Base-by-base conservation (phyloP, 768 basidiomycete species). In the Cubamyces lactineus region DNA sequence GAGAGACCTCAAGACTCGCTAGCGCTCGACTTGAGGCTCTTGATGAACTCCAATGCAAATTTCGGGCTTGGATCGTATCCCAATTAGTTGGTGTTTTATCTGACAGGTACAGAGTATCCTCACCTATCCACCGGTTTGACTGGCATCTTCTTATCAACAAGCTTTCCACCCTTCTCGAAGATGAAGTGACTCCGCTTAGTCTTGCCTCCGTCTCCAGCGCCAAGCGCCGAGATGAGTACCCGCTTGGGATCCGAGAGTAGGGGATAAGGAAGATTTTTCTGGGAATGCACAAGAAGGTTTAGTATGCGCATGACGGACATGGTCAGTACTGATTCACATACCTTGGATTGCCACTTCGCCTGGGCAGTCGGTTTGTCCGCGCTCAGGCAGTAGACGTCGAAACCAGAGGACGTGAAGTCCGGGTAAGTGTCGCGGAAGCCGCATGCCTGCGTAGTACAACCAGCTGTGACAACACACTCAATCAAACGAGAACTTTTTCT, bases 101-200 rank as follows among this genome's bases (percentile, higher is more conserved):
- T n/a, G 15, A 17, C 26, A n/a, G 23, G 46, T 15, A 28, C 17
- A 28, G 41, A 34, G 53, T 21, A 16, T 9, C 65, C 79, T 55
- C 57, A 89, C 92, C 93, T 96, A 58, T 96, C 92, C 0, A 72
- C 87, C 1, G 95, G 92, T 70, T 94, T 91, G 51, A 96, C 94
- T 0, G 93, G 92, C 16, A 92, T 77, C 70, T 86, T 87, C 77
- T 86, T 92, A 16, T 96, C 89, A 3, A 96, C 75, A 45, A 98
- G 79, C 73, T 92, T 92, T 1, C 95, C 96, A 6, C 93, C 94
- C 73, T 92, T 91, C 67, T 86, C 91, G 67, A 98, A 96, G 67
- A 98, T 85, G 74, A 96, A 97, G 74, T 96, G 94, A 66, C 92
- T 94, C 15, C 96, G 86, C 77, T 92, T 92, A 54, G 92, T 93